Base-by-base conservation (phyloP, 2,329 filamentous ascomycete genomes). In the Aaosphaeria pasadenensis region DNA sequence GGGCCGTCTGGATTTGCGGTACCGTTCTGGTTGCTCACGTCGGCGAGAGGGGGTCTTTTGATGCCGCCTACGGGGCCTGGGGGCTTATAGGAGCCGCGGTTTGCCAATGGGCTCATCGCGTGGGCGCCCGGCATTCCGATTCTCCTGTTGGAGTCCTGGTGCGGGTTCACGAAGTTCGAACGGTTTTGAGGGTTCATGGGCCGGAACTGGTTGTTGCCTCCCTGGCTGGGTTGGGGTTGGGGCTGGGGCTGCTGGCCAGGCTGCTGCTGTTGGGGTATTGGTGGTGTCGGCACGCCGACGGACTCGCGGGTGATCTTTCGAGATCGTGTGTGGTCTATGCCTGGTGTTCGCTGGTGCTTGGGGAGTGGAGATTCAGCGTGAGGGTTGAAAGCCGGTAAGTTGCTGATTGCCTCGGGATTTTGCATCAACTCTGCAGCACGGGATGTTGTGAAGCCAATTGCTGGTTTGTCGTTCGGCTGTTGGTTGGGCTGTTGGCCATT, bases 281-380 rank as follows among this genome's bases (percentile, higher is more conserved):
- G 58, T 7, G 51, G 42, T 1, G 57, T 53, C 1, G 58, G 58
- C 7, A 54, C 55, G 7, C 53, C 53, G 35, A 69, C 55, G 30
- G 62, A 58, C 38, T 75, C 77, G 52, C 79, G 81, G 4, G 79
- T 80, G 2, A 96, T 73, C 0, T 91, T 89, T 45, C 86, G 85
- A 4, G 88, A 91, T 44, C 83, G 86, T 24, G 74, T 84, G 63
- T 95, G 89, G 61, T 96, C 90, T 36, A 96, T 81, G 2, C 91
- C 91, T 0, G 88, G 87, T 0, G 92, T 96, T 65, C 92, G 91
- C 45, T 67, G 50, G 2, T 52, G 89, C 83, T 63, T 96, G 91
- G 0, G 91, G 11, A 68, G 94, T 0, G 91, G 91, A 52, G 72
- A 76, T 43, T 78, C 75, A 9, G 64, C 72, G 45, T 77, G 71